Conservation (phyloP, 108 stramenopile genomes). For the Cylindrotheca closterium region DNA sequence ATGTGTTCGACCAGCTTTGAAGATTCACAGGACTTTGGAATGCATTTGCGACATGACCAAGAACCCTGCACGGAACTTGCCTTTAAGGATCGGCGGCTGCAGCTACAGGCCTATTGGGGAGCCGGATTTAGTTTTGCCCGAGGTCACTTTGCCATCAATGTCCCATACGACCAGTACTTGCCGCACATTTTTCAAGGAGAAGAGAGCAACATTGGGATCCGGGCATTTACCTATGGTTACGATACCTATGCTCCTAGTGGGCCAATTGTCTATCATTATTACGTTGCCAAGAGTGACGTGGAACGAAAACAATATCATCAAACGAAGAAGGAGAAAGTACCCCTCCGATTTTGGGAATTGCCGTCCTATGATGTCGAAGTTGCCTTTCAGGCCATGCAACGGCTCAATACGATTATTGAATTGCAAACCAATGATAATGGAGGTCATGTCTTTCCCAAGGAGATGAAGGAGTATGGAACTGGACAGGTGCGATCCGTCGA, state of each 20-base stretch:
- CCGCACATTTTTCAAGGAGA: constrained; percentile 63
- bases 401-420: constrained; percentile 71
- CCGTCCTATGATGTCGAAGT: constrained; percentile 12
- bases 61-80: constrained; percentile 28
- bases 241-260: constrained; percentile 71
- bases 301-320: constrained; percentile 8
- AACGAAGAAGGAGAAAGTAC: constrained; percentile 22
- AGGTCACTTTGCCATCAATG: constrained; percentile 59
- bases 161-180: constrained; percentile 61
- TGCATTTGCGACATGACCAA: constrained; percentile 29
- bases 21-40: constrained; percentile 9
- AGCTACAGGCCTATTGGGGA: constrained; percentile 80
- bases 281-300: constrained; percentile 12
- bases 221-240: constrained; percentile 74
- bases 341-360: constrained; percentile 40
- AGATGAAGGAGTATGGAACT: constrained; percentile 40
- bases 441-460: constrained; percentile 22
- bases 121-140: constrained; percentile 81
- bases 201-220: constrained; percentile 57
- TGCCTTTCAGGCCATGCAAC: constrained; percentile 49
- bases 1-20: constrained; percentile 53
- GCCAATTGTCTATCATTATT: constrained; percentile 56
- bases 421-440: constrained; percentile 41
- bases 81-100: constrained; percentile 34
- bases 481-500: constrained; percentile 42